phyloP scores from a whole-genome alignment of 805 yeast genomes.

The Hanseniaspora singularis region DNA sequence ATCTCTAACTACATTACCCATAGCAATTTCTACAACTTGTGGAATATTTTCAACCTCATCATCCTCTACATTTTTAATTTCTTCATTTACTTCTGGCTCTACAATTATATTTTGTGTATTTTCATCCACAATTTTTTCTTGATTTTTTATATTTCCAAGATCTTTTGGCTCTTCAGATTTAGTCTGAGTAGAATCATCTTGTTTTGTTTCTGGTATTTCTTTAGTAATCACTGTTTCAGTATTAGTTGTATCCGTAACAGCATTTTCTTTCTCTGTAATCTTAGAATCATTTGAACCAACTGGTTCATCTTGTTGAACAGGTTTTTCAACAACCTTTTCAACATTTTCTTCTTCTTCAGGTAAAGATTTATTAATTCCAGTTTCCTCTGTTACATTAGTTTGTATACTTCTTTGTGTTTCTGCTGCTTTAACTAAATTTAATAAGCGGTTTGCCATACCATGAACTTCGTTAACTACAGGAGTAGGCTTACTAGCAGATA shows the following conservation, averaged over 20 bases:
- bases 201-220: constrained; percentile 16
- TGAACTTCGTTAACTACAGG: not conserved
- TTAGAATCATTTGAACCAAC: too few relatives aligned
- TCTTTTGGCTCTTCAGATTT: too few relatives aligned
- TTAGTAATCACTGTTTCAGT: too few relatives aligned
- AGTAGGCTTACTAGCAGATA: not conserved
- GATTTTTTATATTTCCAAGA: too few relatives aligned
- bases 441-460: not conserved
- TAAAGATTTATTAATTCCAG: not conserved
- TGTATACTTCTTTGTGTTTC: constrained; percentile 1
- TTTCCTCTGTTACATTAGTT: not conserved
- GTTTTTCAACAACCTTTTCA: not conserved
- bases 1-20: constrained; percentile 26
- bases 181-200: constrained; percentile 7
- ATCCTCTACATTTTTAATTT: not conserved
- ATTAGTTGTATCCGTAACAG: too few relatives aligned
- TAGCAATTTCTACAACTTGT: constrained; percentile 14
- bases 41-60: constrained; percentile 11
- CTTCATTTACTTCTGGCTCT: not conserved
- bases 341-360: constrained; percentile 8
- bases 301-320: constrained; percentile 16
- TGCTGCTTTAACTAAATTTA: constrained; percentile 8
- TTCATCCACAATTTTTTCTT: too few relatives aligned
- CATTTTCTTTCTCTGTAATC: too few relatives aligned
- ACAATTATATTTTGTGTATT: too few relatives aligned